Conservation (phyloP, 108 stramenopile genomes). For the Licmophora abbreviata region DNA sequence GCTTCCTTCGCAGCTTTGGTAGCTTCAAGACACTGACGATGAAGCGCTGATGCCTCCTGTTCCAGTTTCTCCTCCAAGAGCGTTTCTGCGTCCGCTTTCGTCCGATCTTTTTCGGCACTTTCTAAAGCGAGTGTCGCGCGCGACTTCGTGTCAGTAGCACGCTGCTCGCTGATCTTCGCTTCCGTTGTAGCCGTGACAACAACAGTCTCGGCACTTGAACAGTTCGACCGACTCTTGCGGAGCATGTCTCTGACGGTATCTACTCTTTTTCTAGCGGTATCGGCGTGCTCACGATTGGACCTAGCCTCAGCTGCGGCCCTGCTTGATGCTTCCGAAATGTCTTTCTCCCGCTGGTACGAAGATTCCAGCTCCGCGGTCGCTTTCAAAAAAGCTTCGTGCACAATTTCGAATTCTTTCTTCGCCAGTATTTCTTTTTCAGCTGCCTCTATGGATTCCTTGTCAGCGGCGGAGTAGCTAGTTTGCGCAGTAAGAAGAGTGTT, state of each 20-base stretch:
- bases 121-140: slow-evolving; percentile 46
- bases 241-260: slow-evolving; percentile 42
- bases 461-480: slow-evolving; percentile 27
- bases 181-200: slow-evolving; percentile 72
- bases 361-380: slow-evolving; percentile 42
- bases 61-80: slow-evolving; percentile 58
- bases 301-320: slow-evolving; percentile 51
- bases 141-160: slow-evolving; percentile 62
- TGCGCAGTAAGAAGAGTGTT: slow-evolving; percentile 47
- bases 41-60: slow-evolving; percentile 28
- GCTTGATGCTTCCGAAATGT: slow-evolving; percentile 37
- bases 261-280: slow-evolving; percentile 38
- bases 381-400: slow-evolving; percentile 36
- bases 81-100: slow-evolving; percentile 54
- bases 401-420: slow-evolving; percentile 31
- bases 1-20: slow-evolving; percentile 24
- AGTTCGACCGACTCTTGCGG: slow-evolving; percentile 35
- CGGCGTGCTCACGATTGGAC: slow-evolving; percentile 56
- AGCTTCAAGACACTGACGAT: slow-evolving; percentile 26
- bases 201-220: slow-evolving; percentile 58
- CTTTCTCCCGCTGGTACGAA: slow-evolving; percentile 25
- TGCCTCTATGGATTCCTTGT: slow-evolving; percentile 44
- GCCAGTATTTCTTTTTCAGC: slow-evolving; percentile 39
- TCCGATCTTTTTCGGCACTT: slow-evolving; percentile 46
- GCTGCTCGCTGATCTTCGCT: slow-evolving; percentile 74